A percentile compares a stretch with the other conserved stretches of the same genome.
Evolutionary conservation across 1,284 basidiomycete genomes (phyloP).

Genomic region (Sporisorium exsertum): DNA sequence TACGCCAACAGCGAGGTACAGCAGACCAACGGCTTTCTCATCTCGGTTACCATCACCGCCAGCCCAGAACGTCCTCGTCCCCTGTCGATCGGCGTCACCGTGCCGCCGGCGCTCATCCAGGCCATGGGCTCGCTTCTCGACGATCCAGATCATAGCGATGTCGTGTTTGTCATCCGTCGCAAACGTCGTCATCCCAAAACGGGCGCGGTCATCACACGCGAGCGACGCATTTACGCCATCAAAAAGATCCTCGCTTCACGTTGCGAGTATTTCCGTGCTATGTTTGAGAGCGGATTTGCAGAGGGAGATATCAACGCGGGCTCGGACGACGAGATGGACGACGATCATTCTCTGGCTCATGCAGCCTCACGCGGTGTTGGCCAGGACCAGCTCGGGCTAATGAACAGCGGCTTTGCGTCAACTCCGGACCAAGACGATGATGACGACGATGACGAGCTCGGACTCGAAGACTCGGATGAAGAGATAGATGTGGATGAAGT

Average conservation of each 20-base stretch:
- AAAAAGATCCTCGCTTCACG: conserved; percentile 69
- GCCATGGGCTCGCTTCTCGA: conserved; percentile 81
- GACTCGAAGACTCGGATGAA: conserved; percentile 45
- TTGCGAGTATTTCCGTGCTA: conserved; percentile 69
- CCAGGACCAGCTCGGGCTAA: conserved; percentile 28
- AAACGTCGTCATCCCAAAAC: conserved; percentile 35
- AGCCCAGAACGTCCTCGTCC: conserved; percentile 75
- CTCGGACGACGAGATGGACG: conserved; percentile 52
- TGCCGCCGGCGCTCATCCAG: conserved; percentile 77
- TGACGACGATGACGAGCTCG: conserved; percentile 46
- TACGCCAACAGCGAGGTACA: conserved; percentile 75
- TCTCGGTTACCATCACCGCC: conserved; percentile 82
- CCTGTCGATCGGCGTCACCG: conserved; percentile 72
- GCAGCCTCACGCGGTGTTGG: conserved; percentile 25
- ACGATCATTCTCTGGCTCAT: conserved; percentile 5
- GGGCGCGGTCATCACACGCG: conserved; percentile 40
- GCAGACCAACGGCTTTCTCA: conserved; percentile 76
- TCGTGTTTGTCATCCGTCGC: conserved; percentile 55
- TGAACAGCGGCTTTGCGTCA: conserved; percentile 17
- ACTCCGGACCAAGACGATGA: conserved; percentile 20
- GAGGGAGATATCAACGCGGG: conserved; percentile 61
- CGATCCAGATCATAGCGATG: conserved; percentile 78
- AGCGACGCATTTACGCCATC: conserved; percentile 68
- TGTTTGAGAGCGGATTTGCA: conserved; percentile 65
- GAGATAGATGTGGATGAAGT: conserved; percentile 44